Base-by-base conservation (phyloP, 345 rosid species). In the Erysimum cheiranthoides region DNA sequence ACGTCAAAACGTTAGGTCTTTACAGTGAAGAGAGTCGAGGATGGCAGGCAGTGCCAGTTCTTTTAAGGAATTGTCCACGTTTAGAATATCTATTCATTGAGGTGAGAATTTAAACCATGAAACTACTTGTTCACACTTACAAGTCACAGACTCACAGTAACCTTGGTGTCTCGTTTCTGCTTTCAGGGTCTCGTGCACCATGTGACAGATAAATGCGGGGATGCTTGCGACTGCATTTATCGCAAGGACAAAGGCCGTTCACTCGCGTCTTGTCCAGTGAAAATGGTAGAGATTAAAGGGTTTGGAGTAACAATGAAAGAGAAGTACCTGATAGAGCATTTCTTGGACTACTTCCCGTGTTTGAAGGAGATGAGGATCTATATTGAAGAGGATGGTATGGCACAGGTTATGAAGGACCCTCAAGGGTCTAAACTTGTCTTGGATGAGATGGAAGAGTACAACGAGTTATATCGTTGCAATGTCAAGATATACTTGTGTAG, bases 21-120 rank as follows among this genome's bases (percentile, higher is more conserved):
- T 6, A 18, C 9, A 50, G 76, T 50, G 51, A 72, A 5, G 50
- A 16, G 25, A 31, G 0, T 17, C 47, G 76, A 49, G 76, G 76
- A 61, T 61, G 76, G 68, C 76, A 72, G 38, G 68, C 76, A 16
- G 1, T 72, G 32, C 76, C 68, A 10, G 52, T 10, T 61, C 76
- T 72, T 10, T 14, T 61, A 8, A 49, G 61, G 59, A 72, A 61
- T 50, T 49, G 76, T 50, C 76, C 68, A 17, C 50, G n/a, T 52
- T 11, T 72, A 38, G 21, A 72, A 17, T 16, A 3, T 30, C 31
- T 72, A 27, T 2, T 16, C 68, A n/a, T 61, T 10, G 47, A 72
- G 61, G 68, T 72, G 12, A 5, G 5, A 27, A 3, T 32, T 8
- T 32, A 9, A 70, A 70, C 21, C 66, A 32, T n/a, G 27, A 46